Evolutionary conservation across 805 yeast species (phyloP), one percentile per base, ranked within the genome.

Genomic region (Barnettozyma populi): DNA sequence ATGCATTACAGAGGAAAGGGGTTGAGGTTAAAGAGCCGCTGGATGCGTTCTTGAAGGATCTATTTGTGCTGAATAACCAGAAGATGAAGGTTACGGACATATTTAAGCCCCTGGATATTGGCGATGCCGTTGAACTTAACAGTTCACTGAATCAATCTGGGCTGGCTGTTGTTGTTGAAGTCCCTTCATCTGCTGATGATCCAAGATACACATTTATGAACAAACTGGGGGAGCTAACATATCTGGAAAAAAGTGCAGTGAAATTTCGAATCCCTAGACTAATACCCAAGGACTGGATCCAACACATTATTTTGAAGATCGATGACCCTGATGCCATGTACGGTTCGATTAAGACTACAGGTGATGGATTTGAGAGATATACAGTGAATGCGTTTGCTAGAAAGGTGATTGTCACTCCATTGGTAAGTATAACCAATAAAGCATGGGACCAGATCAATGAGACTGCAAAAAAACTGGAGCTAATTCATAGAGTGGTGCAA

Each of bases 121-220:
- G 92, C 41, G 90, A 85, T 61, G 66, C 83, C 41, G 89, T 83
- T 4, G 75, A 80, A 16, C 59, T 83, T 16, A 66, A 69, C 13
- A 63, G 67, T 1, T 69, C 63, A 7, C 57, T 71, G 41, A 66
- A 73, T 43, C 71, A 70, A 35, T 66, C 74, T 4, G 74, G 72
- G 43, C 64, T 83, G 18, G 75, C 77, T 24, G 75, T 83, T 43
- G 73, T 85, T 31, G 80, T 74, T 1, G 75, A 71, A 23, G 62
- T 77, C 23, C 90, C 90, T 0, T 53, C 59, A 5, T 60, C 67
- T 5, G 59, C 75, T 2, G 67, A 68, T 16, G 82, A 80, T 41
- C 76, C 79, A 23, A 65, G 81, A 29, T 84, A 78, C 54, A 76
- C 86, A 0, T 72, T 81, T 50, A 67, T 80, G 43, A 74, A 76